Percentiles rank a stretch among this genome's conserved stretches.
Conservation (phyloP, 2,329 filamentous ascomycete genomes). For the Talaromyces rugulosus region DNA sequence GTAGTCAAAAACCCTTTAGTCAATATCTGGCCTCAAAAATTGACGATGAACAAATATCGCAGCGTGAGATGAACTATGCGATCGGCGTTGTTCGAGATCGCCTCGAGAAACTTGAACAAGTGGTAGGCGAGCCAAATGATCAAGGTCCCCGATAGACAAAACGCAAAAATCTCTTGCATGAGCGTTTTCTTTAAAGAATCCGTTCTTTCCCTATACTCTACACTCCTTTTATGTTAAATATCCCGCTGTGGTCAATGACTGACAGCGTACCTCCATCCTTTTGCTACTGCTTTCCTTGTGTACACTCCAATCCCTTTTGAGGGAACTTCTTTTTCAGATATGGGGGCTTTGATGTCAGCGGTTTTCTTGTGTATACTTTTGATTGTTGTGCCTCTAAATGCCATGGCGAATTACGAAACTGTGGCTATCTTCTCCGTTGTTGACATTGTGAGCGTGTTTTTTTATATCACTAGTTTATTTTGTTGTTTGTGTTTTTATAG, state of each 20-base stretch:
- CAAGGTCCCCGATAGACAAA: conserved; percentile 6
- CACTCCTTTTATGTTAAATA: neutral
- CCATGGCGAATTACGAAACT: neutral
- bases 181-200: neutral
- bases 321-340: neutral
- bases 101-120: conserved; percentile 69
- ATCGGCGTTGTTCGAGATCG: conserved; percentile 85
- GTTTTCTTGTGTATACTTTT: neutral
- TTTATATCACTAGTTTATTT: neutral
- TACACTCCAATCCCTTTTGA: neutral
- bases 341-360: neutral
- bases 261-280: neutral
- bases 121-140: conserved; percentile 57
- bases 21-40: conserved; percentile 53
- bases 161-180: neutral
- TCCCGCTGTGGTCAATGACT: neutral
- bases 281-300: neutral
- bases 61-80: conserved; percentile 71
- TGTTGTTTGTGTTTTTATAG: neutral
- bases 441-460: neutral
- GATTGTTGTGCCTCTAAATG: neutral
- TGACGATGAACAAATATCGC: conserved; percentile 64
- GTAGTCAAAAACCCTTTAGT: conserved; percentile 28
- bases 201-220: neutral
- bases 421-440: neutral